Evolutionary conservation across 495 filamentous ascomycete species (phyloP), one percentile per base, ranked within the genome.

Genomic region (Neurospora sp.): DNA sequence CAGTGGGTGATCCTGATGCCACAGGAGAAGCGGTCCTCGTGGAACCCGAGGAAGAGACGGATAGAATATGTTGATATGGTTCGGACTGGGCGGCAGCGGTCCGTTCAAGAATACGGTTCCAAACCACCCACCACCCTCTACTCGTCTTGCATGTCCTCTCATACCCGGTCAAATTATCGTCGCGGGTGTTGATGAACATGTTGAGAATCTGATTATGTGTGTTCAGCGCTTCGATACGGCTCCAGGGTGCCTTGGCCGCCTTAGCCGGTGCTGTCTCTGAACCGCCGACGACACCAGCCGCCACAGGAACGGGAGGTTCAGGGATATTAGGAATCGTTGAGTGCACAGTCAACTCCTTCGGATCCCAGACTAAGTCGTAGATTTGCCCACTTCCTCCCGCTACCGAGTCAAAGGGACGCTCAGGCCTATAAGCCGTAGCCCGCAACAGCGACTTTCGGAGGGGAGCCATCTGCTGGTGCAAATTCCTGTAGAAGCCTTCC

Each of bases 121-220:
- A 98, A 70, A 98, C 92, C 38, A 98, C 86, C 96, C 96, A 99
- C 94, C 95, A 99, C 1, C 94, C 94, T 11, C 94, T 88, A 69
- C 85, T 92, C 6, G 94, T 98, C 85, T 97, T 97, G 81, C 90
- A 92, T 14, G 92, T 98, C n/a, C 92, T 84, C 81, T 98, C 96
- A 8, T 91, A 79, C 77, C 95, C 93, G 16, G 85, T 80, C 2
- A 82, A 76, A 1, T 66, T 35, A 12, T 88, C 83, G 20, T 83
- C 82, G 14, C 87, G 86, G 23, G 92, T 93, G 39, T 89, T 86
- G 31, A 83, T 82, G 76, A 93, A 89, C 40, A 92, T 95, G 75
- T 88, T 90, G 16, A 99, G 83, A 40, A 98, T 90, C 74, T 96
- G 91, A 70, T 88, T 90, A 80, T 98, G 94, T 2, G 96, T 93